These are phyloP conservation scores for Gracilaria domingensis DNA, from an alignment of 23 red algal genomes.

Conservation along the genomic window DNA sequence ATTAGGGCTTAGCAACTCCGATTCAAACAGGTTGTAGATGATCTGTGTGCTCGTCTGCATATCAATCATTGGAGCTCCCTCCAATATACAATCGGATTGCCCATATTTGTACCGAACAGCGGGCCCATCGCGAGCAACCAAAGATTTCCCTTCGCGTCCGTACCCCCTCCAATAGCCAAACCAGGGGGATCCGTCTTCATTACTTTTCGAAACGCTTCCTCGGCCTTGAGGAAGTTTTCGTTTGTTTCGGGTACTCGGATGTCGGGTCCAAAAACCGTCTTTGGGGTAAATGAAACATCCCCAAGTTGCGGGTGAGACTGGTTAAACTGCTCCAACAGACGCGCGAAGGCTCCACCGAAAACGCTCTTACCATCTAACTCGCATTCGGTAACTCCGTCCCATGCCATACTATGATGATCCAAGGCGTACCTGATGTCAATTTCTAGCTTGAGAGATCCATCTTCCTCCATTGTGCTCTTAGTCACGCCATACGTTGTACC, in stretches of 20 bases:
- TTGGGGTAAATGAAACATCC: not conserved
- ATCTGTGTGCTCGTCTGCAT: conserved; percentile 53
- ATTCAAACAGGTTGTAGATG: conserved; percentile 42
- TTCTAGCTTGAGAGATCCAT: conserved; percentile 35
- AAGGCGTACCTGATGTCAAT: conserved; percentile 56
- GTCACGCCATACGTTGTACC: conserved; percentile 62
- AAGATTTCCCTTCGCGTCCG: conserved; percentile 49
- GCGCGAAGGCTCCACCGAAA: not conserved
- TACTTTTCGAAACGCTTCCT: conserved; percentile 31
- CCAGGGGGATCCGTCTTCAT: conserved; percentile 32
- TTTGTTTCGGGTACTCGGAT: conserved; percentile 51
- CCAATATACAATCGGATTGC: conserved; percentile 38
- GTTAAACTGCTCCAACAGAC: conserved; percentile 5
- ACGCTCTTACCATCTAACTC: conserved; percentile 27
- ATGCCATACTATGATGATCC: conserved; percentile 34
- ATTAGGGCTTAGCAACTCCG: not conserved
- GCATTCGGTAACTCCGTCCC: conserved; percentile 40
- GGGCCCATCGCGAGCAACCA: conserved; percentile 37
- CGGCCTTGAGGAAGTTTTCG: conserved; percentile 23
- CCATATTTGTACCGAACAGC: conserved; percentile 30
- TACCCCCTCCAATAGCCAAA: conserved; percentile 53
- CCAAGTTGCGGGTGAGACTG: not conserved
- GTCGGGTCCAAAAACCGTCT: conserved; percentile 46
- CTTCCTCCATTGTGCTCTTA: conserved; percentile 40
- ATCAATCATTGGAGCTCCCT: conserved; percentile 51